A percentile compares a stretch with the other conserved stretches of the same genome.
Conservation (phyloP, 345 rosid species). For the Carallia brachiata region DNA sequence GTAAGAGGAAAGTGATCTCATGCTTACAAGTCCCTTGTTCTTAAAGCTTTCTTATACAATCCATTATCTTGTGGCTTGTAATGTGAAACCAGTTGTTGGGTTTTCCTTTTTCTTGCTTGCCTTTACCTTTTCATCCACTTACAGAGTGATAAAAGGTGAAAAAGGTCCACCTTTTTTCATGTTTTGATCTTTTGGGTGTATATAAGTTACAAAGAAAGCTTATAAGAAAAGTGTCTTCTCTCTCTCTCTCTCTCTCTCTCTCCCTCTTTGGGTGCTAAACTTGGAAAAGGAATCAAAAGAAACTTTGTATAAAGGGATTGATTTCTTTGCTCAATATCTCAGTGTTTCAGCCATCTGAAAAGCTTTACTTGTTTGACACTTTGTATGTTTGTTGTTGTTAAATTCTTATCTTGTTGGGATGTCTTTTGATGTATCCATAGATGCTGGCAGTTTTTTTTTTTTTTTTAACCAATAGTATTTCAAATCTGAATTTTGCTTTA, state of each 20-base stretch:
- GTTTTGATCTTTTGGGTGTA: neutral
- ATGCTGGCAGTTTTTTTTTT: no score
- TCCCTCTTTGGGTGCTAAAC: slow-evolving; percentile 11
- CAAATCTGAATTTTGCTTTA: no score
- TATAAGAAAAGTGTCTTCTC: slow-evolving; percentile 14
- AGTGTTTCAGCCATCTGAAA: neutral
- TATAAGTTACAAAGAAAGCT: slow-evolving; percentile 4
- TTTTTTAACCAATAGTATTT: neutral
- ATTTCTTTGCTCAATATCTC: neutral
- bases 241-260: slow-evolving; percentile 17
- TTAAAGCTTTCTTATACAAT: slow-evolving; percentile 50
- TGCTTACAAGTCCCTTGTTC: slow-evolving; percentile 49
- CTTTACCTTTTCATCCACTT: slow-evolving; percentile 12
- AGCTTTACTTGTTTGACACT: neutral
- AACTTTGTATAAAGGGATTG: neutral
- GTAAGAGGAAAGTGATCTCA: slow-evolving; percentile 41
- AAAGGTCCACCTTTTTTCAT: slow-evolving; percentile 8
- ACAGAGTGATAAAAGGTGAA: slow-evolving; percentile 16
- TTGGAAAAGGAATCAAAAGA: slow-evolving; percentile 11
- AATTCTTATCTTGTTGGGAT: neutral
- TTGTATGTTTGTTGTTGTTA: neutral
- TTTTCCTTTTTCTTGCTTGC: slow-evolving; percentile 20
- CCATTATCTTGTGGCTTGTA: slow-evolving; percentile 27
- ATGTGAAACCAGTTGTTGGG: slow-evolving; percentile 31
- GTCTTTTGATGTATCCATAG: neutral